Conservation (phyloP, 306 rosid genomes). For the Arachis hypogaea region DNA sequence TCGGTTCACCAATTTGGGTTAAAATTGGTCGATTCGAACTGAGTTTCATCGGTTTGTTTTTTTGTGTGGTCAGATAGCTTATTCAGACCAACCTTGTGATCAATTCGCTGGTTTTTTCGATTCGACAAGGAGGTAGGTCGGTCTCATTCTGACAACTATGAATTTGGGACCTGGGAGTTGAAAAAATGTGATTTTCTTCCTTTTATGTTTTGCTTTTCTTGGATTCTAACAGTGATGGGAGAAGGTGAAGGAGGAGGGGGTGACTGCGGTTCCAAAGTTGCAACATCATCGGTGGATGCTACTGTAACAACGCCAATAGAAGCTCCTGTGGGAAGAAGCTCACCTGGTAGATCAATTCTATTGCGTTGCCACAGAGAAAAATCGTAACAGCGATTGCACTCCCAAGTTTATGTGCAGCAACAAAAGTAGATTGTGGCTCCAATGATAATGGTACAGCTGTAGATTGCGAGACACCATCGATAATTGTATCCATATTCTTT, state of each 20-base stretch:
- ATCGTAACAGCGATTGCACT: conserved; percentile 6
- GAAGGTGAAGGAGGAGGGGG: conserved; percentile 61
- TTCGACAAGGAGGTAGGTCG: too few relatives aligned
- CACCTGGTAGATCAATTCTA: conserved; percentile 93
- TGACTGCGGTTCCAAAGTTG: conserved; percentile 59
- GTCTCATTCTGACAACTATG: too few relatives aligned
- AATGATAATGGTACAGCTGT: conserved; percentile 7
- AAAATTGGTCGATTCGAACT: too few relatives aligned
- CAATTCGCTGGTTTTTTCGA: too few relatives aligned
- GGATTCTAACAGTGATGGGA: conserved; percentile 60
- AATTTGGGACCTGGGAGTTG: conserved; percentile 39
- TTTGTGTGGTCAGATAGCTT: too few relatives aligned
- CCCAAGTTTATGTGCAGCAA: conserved; percentile 39
- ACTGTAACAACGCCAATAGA: conserved; percentile 51
- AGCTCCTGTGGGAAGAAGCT: conserved; percentile 80
- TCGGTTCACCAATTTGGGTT: too few relatives aligned
- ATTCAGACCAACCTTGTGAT: too few relatives aligned
- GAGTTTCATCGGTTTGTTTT: too few relatives aligned
- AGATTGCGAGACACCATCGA: conserved; percentile 44
- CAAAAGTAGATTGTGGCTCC: conserved; percentile 7
- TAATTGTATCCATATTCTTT: neutral
- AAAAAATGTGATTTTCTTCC: conserved; percentile 3
- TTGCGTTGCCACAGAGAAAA: conserved; percentile 56
- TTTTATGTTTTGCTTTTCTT: neutral
- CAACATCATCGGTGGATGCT: conserved; percentile 42